A percentile compares a stretch with the other conserved stretches of the same genome.
Conservation (phyloP, 202 grass and related monocot genomes). For the Setaria viridis region DNA sequence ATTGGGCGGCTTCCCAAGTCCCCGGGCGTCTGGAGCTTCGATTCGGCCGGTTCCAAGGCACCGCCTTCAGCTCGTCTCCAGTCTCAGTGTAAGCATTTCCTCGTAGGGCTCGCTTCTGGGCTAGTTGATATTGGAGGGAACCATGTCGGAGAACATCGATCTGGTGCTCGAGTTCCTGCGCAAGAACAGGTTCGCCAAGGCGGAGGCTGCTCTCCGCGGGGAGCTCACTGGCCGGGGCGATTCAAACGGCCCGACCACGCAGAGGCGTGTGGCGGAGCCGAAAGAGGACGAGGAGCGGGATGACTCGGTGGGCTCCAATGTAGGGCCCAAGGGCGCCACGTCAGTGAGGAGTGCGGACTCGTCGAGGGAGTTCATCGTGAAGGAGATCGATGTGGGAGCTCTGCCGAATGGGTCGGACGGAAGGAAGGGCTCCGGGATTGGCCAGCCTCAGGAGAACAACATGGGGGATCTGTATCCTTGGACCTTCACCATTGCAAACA, state of each 20-base stretch:
- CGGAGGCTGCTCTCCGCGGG: conserved; percentile 80
- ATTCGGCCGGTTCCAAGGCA: conserved; percentile 15
- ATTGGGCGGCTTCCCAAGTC: conserved; percentile 33
- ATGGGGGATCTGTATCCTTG: conserved; percentile 85
- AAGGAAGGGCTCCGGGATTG: conserved; percentile 56
- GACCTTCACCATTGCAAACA: conserved; percentile 79
- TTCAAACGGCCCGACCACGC: conserved; percentile 27
- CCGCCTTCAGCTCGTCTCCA: conserved; percentile 34
- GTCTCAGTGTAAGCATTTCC: conserved; percentile 23
- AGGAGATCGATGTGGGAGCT: conserved; percentile 83
- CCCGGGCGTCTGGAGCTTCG: conserved; percentile 22
- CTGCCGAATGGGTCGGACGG: conserved; percentile 52
- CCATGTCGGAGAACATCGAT: conserved; percentile 89
- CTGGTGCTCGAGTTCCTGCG: conserved; percentile 88
- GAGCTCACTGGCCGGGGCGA: conserved; percentile 68
- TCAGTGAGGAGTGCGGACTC: conserved; percentile 61
- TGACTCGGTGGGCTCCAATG: conserved; percentile 39
- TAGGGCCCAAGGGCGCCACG: conserved; percentile 28
- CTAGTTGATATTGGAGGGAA: conserved; percentile 53
- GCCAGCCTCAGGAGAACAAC: conserved; percentile 46
- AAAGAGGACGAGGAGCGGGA: conserved; percentile 52
- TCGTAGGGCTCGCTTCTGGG: neutral
- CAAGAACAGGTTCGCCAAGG: conserved; percentile 86
- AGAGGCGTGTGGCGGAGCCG: conserved; percentile 21
- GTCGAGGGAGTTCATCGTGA: conserved; percentile 90